Evolutionary conservation across 495 filamentous ascomycete genomes (phyloP), one percentile per base, ranked within the genome.

Genomic region (Aspergillus heteromorphus): DNA sequence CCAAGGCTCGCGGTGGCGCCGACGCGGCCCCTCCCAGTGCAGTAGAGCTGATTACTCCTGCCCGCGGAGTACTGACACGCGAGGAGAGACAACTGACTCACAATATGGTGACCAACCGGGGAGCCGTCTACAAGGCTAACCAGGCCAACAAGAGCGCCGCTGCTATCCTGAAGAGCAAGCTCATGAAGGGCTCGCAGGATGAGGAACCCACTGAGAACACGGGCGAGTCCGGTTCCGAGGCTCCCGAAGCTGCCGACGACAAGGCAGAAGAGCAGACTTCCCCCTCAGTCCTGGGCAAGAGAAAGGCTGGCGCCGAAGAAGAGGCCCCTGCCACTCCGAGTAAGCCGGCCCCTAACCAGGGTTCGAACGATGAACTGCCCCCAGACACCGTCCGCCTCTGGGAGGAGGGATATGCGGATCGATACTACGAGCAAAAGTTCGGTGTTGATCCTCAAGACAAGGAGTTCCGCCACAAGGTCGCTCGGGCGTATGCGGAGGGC

Each of bases 371-470:
- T 50, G 87, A 87, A 30, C 73, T 77, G 40, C 79, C 87, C 1
- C 77, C 79, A 47, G 93, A 99, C 61, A 89, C 82, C 13, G 91
- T 99, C 48, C 82, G 87, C 47, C 77, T 99, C 13, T 99, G 93
- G 95, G 95, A 97, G 63, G 81, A 88, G 51, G 93, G 93, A 29
- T 99, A 97, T 72, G 86, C 86, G 29, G 92, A 96, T 65, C 79
- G 93, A 34, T 99, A 99, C 69, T 99, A 99, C 67, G 86, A 96
- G 68, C 89, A 95, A 68, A 99, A 99, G 66, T 99, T 99, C 70
- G 71, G 85, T n/a, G 89, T 91, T 36, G 85, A 87, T 50, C 82
- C 87, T 1, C 79, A 87, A 31, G 87, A 99, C 67, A 72, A 86
- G 47, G 89, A 83, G 47, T 97, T 97, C 71, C 84, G 93, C 51